These are phyloP conservation scores for Xylaria palmicola DNA, from an alignment of 495 filamentous ascomycete genomes.

Conservation along the genomic window DNA sequence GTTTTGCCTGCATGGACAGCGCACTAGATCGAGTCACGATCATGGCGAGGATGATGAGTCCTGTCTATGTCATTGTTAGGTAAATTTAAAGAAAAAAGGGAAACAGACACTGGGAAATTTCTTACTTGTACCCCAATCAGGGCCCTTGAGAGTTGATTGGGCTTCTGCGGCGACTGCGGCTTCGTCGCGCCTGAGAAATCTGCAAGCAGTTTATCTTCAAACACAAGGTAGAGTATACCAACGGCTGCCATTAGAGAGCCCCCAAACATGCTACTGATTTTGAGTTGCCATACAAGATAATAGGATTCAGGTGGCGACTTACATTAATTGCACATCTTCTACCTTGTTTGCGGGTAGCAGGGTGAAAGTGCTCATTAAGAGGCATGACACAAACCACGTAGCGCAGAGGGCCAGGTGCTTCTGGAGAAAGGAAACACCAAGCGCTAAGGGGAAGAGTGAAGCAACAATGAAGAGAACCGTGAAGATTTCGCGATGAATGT, in stretches of 20 bases:
- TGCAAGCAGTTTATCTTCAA: constrained; percentile 68
- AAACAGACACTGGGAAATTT: neutral
- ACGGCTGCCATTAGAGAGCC: constrained; percentile 76
- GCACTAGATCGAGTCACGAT: constrained; percentile 81
- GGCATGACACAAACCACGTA: constrained; percentile 75
- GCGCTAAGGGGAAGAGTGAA: constrained; percentile 73
- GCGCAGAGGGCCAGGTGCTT: constrained; percentile 60
- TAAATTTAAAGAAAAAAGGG: constrained; percentile 6
- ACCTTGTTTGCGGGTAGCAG: constrained; percentile 81
- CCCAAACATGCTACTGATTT: constrained; percentile 61
- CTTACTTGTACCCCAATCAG: constrained; percentile 47
- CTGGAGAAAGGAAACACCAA: constrained; percentile 70
- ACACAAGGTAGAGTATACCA: constrained; percentile 77
- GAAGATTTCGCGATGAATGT: constrained; percentile 86
- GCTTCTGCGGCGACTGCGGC: constrained; percentile 21
- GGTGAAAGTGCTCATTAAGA: constrained; percentile 87
- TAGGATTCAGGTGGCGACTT: constrained; percentile 32
- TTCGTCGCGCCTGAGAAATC: constrained; percentile 37
- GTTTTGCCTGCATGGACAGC: constrained; percentile 77
- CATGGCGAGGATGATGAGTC: constrained; percentile 81
- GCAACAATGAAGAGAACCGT: constrained; percentile 75
- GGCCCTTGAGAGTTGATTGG: constrained; percentile 33
- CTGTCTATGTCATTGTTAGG: constrained; percentile 51
- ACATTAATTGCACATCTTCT: constrained; percentile 79
- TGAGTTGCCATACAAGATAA: constrained; percentile 28